Base-by-base conservation (phyloP, 257 asterid species). In the Ballota nigra region DNA sequence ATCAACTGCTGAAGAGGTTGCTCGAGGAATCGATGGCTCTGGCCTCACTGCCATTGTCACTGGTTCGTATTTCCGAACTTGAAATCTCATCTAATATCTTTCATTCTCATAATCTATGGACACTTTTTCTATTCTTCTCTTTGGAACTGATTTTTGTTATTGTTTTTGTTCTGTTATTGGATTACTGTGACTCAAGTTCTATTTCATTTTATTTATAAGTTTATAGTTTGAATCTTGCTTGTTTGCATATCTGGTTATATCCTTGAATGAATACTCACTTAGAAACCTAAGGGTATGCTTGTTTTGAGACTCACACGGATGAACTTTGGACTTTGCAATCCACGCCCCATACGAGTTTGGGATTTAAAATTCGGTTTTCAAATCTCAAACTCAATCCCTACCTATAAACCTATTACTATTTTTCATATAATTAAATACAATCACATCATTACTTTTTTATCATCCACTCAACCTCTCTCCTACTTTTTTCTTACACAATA, bases 31-130 rank as follows among this genome's bases (percentile, higher is more conserved):
- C 36, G 86, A 82, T 71, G 89, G 69, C 58, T 69, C 86, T 60
- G 83, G 77, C 65, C 89, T 86, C 71, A 86, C 90, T 40, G 90
- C 90, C 53, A 77, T 88, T 28, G 86, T 86, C 67, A 82, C 92
- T 52, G 95, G 86, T 86, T 15, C 3, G n/a, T n/a, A 61, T 69
- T 71, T 24, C 58, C 4, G 73, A 57, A 15, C 23, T n/a, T 63
- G 3, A 19, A 3, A 64, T 53, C 22, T 51, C 49, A 26, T 3
- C 23, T 18, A 5, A 23, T 59, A 60, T 22, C n/a, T 1, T 56
- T 23, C 64, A 36, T 74, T 69, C 24, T 45, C n/a, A 47, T 61
- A 24, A 5, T 28, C 19, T 60, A 4, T 12, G 18, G 18, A 11
- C 52, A 26, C 22, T 15, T 16, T 26, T 15, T 45, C 7, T 26